These are phyloP conservation scores for Rhizomucor pusillus DNA, from an alignment of 371 early-diverging fungal species.

Conservation along the genomic window DNA sequence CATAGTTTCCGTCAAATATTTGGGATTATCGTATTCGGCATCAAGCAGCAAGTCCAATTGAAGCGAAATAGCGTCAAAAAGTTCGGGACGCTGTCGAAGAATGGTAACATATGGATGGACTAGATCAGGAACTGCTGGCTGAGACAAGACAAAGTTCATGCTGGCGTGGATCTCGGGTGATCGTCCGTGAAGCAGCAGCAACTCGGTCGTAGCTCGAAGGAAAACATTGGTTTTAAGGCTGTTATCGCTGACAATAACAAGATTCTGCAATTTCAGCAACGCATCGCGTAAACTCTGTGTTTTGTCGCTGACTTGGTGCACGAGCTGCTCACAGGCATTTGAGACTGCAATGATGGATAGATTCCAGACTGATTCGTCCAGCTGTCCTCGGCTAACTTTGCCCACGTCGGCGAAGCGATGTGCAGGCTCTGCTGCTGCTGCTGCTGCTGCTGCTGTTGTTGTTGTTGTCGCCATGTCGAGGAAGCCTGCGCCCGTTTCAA, in stretches of 20 bases:
- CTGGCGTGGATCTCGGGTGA: neutral
- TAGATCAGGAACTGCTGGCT: constrained; percentile 7
- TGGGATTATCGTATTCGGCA: neutral
- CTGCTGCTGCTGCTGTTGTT: too few relatives aligned
- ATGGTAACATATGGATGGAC: constrained; percentile 27
- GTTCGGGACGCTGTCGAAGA: constrained; percentile 23
- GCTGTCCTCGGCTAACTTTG: too few relatives aligned
- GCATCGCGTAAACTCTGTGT: constrained; percentile 9
- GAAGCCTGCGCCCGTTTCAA: too few relatives aligned
- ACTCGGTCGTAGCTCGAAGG: constrained; percentile 18
- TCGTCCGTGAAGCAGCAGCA: constrained; percentile 17
- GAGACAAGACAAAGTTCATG: constrained; percentile 3
- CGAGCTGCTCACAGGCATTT: constrained; percentile 31
- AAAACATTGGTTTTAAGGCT: constrained; percentile 18
- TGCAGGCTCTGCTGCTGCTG: too few relatives aligned
- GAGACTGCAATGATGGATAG: constrained; percentile 33
- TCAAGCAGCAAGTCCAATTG: constrained; percentile 25
- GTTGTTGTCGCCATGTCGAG: too few relatives aligned
- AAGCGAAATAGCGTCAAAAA: constrained; percentile 17
- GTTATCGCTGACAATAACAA: constrained; percentile 18
- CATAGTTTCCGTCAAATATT: constrained; percentile 8
- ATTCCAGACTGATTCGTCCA: neutral
- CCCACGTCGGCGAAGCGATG: too few relatives aligned
- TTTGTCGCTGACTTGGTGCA: constrained; percentile 8
- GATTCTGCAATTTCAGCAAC: constrained; percentile 26